These are phyloP conservation scores for Lecanicillium sp. DNA, from an alignment of 2,329 filamentous ascomycete genomes.

Conservation along the genomic window DNA sequence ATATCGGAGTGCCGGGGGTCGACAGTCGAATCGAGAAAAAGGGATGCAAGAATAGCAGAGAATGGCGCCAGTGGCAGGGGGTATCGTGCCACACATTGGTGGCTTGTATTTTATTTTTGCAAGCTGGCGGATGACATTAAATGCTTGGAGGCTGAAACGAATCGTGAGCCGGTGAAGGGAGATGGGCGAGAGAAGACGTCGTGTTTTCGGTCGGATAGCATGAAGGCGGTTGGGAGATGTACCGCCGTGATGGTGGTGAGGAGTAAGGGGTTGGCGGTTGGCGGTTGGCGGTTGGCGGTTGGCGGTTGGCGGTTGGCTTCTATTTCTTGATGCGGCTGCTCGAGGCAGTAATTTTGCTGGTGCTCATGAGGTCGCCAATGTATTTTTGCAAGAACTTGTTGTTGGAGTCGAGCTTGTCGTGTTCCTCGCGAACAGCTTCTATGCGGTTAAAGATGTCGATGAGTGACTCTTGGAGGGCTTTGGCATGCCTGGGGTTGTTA, in stretches of 20 bases:
- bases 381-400: slow-evolving; percentile 98
- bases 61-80: slow-evolving; percentile 12
- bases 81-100: slow-evolving; percentile 10
- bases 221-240: too few species aligned
- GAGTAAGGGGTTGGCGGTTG: too few species aligned
- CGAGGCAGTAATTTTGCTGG: slow-evolving; percentile 63
- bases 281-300: too few species aligned
- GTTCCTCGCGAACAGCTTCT: slow-evolving; percentile 87
- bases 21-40: background rate
- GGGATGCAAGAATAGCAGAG: background rate
- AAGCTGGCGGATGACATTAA: slow-evolving; percentile 10
- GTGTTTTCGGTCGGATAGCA: too few species aligned
- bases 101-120: slow-evolving; percentile 1
- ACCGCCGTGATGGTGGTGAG: too few species aligned
- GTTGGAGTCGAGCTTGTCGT: slow-evolving; percentile 93
- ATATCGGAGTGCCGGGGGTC: background rate
- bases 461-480: slow-evolving; percentile 80
- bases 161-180: too few species aligned
- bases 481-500: slow-evolving; percentile 65
- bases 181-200: too few species aligned
- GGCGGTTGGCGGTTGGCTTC: too few species aligned
- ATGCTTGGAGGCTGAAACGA: slow-evolving; percentile 5
- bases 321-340: slow-evolving; percentile 49
- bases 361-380: slow-evolving; percentile 91
- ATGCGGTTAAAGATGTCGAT: slow-evolving; percentile 88